Conservation (phyloP, 2,329 filamentous ascomycete genomes). For the Clarireedia hainanense region DNA sequence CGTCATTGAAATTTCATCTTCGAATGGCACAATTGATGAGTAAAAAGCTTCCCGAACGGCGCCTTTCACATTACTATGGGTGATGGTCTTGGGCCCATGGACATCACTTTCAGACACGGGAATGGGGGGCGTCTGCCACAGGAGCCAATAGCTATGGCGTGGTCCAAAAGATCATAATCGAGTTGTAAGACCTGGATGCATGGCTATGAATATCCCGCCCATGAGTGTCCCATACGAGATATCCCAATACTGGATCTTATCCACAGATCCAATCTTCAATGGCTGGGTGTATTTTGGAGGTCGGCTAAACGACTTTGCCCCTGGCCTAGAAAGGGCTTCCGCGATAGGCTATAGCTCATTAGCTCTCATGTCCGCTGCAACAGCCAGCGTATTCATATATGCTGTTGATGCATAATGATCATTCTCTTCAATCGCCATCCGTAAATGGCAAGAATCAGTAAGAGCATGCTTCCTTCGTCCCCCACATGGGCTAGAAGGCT, state of each 20-base stretch:
- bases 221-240: constrained; percentile 19
- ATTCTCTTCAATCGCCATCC: not conserved
- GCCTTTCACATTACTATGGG: too few species aligned
- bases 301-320: not conserved
- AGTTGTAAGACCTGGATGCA: constrained; percentile 32
- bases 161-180: too few species aligned
- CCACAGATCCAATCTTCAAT: not conserved
- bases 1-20: too few species aligned
- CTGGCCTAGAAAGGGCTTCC: not conserved
- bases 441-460: not conserved
- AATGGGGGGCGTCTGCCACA: too few species aligned
- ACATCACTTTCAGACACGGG: too few species aligned
- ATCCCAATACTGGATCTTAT: not conserved
- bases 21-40: too few species aligned
- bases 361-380: not conserved
- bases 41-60: too few species aligned
- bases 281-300: not conserved
- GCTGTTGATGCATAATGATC: too few species aligned
- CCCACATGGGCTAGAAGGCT: not conserved
- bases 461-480: not conserved
- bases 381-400: too few species aligned
- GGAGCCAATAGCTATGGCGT: too few species aligned
- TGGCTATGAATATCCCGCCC: constrained; percentile 36
- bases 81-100: too few species aligned
- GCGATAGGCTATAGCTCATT: not conserved